These are phyloP conservation scores for Spiraea crenata DNA, from an alignment of 331 rosid species.

Conservation along the genomic window DNA sequence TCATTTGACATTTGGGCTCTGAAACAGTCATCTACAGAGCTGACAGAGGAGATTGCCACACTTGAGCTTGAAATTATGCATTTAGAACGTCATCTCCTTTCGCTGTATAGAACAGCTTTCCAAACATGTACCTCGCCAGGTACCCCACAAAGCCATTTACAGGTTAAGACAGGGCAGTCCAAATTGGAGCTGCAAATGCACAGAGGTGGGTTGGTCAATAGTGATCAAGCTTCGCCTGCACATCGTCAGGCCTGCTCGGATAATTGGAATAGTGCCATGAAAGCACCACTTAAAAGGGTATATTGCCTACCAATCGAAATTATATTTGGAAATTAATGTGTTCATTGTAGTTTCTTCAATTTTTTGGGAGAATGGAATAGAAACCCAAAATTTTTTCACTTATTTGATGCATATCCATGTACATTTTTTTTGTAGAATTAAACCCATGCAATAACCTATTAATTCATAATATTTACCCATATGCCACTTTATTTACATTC, in stretches of 20 bases:
- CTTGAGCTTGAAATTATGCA: slow-evolving; percentile 31
- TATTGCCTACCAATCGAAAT: neutral
- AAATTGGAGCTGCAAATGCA: slow-evolving; percentile 12
- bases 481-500: no score
- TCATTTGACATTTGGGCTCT: neutral
- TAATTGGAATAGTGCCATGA: slow-evolving; percentile 18
- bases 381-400: no score
- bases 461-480: no score
- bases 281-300: slow-evolving; percentile 23
- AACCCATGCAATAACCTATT: no score
- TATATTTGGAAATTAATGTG: neutral
- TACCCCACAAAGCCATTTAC: slow-evolving; percentile 15
- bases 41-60: slow-evolving; percentile 30
- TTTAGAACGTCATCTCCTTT: slow-evolving; percentile 36
- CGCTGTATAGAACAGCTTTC: slow-evolving; percentile 32
- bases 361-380: no score
- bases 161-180: neutral
- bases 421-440: neutral
- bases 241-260: slow-evolving; percentile 8
- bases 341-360: neutral
- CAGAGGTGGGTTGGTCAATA: neutral
- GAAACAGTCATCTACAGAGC: slow-evolving; percentile 28
- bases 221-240: slow-evolving; percentile 18
- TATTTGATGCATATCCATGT: no score
- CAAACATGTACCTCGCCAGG: slow-evolving; percentile 21